phyloP scores from a whole-genome alignment of 2,329 filamentous ascomycete species.

The Talaromyces verruculosus region DNA sequence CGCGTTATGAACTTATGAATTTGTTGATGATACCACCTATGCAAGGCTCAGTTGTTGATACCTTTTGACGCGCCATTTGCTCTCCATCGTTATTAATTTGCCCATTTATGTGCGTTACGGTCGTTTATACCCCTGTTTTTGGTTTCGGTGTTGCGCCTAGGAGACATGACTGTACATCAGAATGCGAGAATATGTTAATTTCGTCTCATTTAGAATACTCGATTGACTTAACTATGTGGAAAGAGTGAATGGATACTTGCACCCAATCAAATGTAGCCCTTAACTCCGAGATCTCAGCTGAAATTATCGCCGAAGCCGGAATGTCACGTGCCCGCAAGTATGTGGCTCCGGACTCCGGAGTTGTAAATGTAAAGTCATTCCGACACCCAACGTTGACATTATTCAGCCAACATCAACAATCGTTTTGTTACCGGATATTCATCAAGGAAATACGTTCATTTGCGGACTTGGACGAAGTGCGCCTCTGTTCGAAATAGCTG shows the following conservation, averaged over 20 bases:
- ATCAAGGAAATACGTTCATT: not conserved
- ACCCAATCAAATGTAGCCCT: not conserved
- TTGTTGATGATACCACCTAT: conserved; percentile 16
- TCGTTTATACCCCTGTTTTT: conserved; percentile 8
- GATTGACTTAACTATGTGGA: not conserved
- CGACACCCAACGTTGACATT: not conserved
- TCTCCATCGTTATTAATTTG: not conserved
- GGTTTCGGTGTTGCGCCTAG: not conserved
- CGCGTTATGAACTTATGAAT: conserved; percentile 13
- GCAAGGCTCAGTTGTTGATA: not conserved
- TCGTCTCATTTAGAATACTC: not conserved
- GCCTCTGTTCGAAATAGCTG: not conserved
- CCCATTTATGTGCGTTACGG: conserved; percentile 2
- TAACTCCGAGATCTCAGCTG: conserved; percentile 4
- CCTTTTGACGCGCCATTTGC: not conserved
- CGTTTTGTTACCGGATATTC: not conserved
- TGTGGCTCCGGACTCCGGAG: conserved; percentile 5
- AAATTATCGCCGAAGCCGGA: conserved; percentile 13
- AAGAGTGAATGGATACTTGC: not conserved
- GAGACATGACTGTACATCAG: conserved; percentile 1
- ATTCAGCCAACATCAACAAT: not conserved
- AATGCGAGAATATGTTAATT: not conserved
- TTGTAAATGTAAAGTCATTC: not conserved
- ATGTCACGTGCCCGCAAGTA: conserved; percentile 15
- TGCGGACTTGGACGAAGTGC: not conserved